Evolutionary conservation across 1,284 basidiomycete genomes (phyloP), one percentile per base, ranked within the genome.

Genomic region (Puccinia triticina): DNA sequence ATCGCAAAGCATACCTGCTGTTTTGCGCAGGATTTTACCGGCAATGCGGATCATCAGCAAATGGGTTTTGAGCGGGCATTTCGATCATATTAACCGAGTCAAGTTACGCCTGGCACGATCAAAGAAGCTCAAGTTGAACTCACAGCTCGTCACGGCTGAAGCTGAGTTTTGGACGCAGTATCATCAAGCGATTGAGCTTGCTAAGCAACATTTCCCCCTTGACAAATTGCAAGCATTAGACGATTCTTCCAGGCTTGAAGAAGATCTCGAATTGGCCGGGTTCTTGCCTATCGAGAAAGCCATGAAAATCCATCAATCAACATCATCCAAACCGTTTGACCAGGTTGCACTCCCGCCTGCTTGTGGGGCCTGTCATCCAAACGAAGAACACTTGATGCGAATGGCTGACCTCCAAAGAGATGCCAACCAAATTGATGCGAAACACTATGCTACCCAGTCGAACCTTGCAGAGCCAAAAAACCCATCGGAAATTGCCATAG

Each of bases 341-440:
- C 53, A 34, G 40, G 37, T 32, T 53, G 74, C 14, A 57, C 74
- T 48, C 75, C 81, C 12, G 48, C 85, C 64, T 87, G 87, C 86
- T 75, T 83, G 29, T 82, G 83, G 72, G 37, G 66, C 53, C 57
- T 77, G 92, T 11, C 96, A 97, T 88, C 96, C 96, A 2, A 98
- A 97, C 85, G 95, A 94, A 84, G 94, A 96, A 88, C 93, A 96
- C 85, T 88, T 98, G 72, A 96, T 97, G 94, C 90, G 96, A 83
- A 93, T 98, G 78, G 90, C 91, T 46, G 96, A 98, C 87, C 88
- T 98, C 71, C 89, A 96, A 77, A 89, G 90, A 37, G 95, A 98
- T 85, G 93, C 92, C 0, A 90, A 89, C 83, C 88, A 88, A 12
- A 86, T 95, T n/a, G 90, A 90, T 18, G 37, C 53, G 29, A 69